Conservation (phyloP, 345 rosid species). For the Eucalyptus guilfoylei region DNA sequence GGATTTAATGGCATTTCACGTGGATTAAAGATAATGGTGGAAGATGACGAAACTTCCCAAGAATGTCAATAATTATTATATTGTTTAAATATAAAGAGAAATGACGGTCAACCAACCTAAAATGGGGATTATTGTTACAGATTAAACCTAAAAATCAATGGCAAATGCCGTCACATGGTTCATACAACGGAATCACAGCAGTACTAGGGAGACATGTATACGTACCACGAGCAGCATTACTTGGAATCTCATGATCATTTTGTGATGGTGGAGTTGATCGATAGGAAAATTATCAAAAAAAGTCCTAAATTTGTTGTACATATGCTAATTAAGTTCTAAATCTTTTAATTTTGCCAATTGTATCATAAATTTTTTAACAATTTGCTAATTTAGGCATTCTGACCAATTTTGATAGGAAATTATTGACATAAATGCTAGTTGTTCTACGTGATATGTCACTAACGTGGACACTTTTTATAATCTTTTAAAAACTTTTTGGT, state of each 20-base stretch:
- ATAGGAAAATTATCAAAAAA: neutral
- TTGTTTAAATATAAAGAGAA: neutral
- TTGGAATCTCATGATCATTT: neutral
- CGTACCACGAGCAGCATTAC: neutral
- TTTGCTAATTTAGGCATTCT: neutral
- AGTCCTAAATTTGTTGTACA: no score
- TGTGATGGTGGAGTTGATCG: neutral
- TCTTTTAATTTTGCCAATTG: accelerated
- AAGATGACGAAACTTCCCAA: neutral
- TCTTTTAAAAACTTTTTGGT: neutral
- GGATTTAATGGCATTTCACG: neutral
- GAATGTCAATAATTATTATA: neutral
- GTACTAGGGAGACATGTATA: neutral
- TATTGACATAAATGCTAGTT: accelerated
- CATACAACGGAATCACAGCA: neutral
- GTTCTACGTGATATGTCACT: no score
- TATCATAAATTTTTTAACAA: accelerated
- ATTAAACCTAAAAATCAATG: neutral
- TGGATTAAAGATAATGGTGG: neutral
- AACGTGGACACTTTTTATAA: no score
- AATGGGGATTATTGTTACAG: neutral
- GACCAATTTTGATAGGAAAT: no score
- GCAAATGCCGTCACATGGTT: neutral
- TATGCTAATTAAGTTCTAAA: no score
- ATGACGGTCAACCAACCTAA: neutral